Evolutionary conservation across 371 early-diverging fungal genomes (phyloP).

Genomic region (Mortierella sp.): DNA sequence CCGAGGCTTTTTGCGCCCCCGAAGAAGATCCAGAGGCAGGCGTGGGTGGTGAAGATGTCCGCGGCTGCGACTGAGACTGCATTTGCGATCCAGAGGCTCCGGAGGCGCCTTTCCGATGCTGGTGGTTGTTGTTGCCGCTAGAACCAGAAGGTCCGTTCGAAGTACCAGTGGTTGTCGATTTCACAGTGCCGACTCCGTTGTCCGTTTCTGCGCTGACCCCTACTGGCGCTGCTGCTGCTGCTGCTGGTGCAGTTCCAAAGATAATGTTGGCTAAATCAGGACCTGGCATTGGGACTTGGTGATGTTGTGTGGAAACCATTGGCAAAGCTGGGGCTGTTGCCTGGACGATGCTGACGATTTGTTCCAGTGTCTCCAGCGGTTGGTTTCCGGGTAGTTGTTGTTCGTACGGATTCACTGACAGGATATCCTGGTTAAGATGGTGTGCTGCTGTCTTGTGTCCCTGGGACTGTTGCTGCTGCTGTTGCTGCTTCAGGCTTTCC

Average conservation of each 20-base stretch:
- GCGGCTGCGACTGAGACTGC: conserved; percentile 14
- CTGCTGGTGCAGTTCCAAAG: conserved; percentile 26
- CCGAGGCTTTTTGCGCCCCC: conserved; percentile 20
- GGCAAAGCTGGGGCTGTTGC: conserved; percentile 28
- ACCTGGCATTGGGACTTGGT: conserved; percentile 37
- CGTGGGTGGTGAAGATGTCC: conserved; percentile 48
- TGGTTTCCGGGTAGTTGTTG: neutral
- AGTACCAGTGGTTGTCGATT: neutral
- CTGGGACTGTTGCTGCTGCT: conserved; percentile 15
- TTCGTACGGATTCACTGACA: neutral
- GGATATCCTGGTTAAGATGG: neutral
- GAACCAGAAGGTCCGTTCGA: conserved; percentile 4
- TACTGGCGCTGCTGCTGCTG: conserved; percentile 9
- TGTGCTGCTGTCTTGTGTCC: neutral
- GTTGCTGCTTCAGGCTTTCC: conserved; percentile 23
- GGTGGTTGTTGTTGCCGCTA: conserved; percentile 14
- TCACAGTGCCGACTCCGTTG: neutral
- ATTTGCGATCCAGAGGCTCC: conserved; percentile 20
- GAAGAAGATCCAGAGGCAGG: conserved; percentile 31
- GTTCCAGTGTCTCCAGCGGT: conserved; percentile 32
- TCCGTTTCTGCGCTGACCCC: neutral
- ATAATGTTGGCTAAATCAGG: conserved; percentile 50
- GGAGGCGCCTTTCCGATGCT: conserved; percentile 27
- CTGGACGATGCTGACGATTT: conserved; percentile 47
- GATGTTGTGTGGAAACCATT: conserved; percentile 13